Percentiles rank a stretch among this genome's conserved stretches.
Evolutionary conservation across 441 rosid species (phyloP).

Genomic region (Populus trichocarpa): DNA sequence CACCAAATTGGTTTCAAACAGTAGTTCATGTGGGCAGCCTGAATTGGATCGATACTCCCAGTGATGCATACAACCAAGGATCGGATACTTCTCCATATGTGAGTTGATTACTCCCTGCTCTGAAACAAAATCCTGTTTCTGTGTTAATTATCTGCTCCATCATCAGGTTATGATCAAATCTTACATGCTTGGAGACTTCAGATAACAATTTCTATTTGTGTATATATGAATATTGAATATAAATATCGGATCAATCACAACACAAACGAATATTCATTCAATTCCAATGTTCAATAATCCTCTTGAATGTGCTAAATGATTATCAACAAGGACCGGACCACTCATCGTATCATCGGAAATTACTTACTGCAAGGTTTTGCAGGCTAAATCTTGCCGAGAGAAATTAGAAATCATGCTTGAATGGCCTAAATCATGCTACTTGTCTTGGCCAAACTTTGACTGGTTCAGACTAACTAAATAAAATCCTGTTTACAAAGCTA

Average conservation of each 20-base stretch:
- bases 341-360: too few relatives aligned
- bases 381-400: background rate
- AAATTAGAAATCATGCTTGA: background rate
- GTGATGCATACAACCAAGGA: conserved; percentile 6
- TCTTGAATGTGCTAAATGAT: too few relatives aligned
- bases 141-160: background rate
- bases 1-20: conserved; percentile 78
- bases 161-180: background rate
- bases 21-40: conserved; percentile 64
- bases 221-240: too few relatives aligned
- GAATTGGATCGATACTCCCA: conserved; percentile 51
- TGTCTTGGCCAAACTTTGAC: background rate
- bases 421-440: background rate
- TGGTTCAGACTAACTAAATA: background rate
- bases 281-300: background rate
- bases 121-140: background rate
- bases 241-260: background rate
- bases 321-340: too few relatives aligned
- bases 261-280: background rate
- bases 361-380: background rate
- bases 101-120: background rate
- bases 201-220: background rate
- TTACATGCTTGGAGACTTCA: background rate
- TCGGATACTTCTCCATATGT: background rate
- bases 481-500: background rate